Base-by-base conservation (phyloP, 2,329 filamentous ascomycete species). In the Fusarium nisikadoi region DNA sequence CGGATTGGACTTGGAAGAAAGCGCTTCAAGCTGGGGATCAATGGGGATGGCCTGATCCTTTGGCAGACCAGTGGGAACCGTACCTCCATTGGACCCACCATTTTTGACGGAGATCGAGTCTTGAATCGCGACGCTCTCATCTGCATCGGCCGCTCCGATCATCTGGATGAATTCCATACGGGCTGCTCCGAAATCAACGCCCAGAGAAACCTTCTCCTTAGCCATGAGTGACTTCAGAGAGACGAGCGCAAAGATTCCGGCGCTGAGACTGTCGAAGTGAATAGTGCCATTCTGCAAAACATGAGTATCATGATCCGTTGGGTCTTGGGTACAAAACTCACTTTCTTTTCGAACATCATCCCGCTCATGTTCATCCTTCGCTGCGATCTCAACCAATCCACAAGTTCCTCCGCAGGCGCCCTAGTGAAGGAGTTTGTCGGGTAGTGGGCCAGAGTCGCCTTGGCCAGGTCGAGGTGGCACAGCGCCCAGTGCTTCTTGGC, bases 1-100 rank as follows among this genome's bases (percentile, higher is more conserved):
- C 20, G 14, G 11, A 23, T 12, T 6, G 20, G 7, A 1, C 0
- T 6, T 13, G 7, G 5, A 13, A 31, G 27, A 49, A 49, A 2
- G 5, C 5, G 7, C 10, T 33, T 7, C 27, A 33, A 49, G 46
- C 10, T 17, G 4, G 5, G 27, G 20, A 49, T 49, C 46, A 23
- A 33, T 12, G 20, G 27, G 20, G 20, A 49, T 19, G 17, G 27
- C 46, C 10, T 6, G 14, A 23, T 49, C 10, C 10, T 49, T 8
- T 23, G 11, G 27, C 0, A 6, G 5, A 3, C 10, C 11, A 3
- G 20, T 9, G 2, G 5, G 2, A 9, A 9, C 31, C 27, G 20
- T 9, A 1, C 8, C 20, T 7, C 5, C 14, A 3, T 8, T 0
- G 2, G 13, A 23, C 14, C 3, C 20, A 3, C 3, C 10, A 14